Percentiles rank a stretch among this genome's conserved stretches.
These are phyloP conservation scores for Chloromonas sp. DNA, from an alignment of 163 green algal species.

Conservation along the genomic window DNA sequence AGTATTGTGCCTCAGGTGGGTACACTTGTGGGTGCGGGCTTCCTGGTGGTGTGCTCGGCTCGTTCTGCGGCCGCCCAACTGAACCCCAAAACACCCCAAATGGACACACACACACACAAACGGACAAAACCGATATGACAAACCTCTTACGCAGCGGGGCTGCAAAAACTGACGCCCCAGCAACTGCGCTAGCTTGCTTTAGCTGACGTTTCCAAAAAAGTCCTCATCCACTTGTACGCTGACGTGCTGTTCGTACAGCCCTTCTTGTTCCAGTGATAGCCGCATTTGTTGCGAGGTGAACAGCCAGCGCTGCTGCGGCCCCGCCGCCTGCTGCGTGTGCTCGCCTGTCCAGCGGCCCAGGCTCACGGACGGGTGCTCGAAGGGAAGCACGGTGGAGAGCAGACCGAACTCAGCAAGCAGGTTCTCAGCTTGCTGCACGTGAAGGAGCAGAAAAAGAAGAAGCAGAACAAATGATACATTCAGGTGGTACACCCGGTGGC, in stretches of 20 bases:
- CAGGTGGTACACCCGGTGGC: background rate
- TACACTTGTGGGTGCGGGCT: too few species aligned
- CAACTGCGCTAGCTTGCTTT: too few species aligned
- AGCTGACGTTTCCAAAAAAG: conserved; percentile 58
- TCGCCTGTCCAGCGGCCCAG: background rate
- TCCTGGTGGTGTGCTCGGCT: too few species aligned
- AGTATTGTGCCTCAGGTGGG: too few species aligned
- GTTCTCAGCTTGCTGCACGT: conserved; percentile 28
- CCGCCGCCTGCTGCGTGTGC: background rate
- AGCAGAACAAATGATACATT: background rate
- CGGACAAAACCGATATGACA: too few species aligned
- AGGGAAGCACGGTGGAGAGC: conserved; percentile 29
- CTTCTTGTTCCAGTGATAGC: conserved; percentile 49
- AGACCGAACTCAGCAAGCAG: conserved; percentile 54
- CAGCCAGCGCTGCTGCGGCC: conserved; percentile 31
- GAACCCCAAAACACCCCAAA: too few species aligned
- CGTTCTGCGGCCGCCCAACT: too few species aligned
- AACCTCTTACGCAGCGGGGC: too few species aligned
- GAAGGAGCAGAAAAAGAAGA: background rate
- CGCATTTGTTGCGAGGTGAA: conserved; percentile 53
- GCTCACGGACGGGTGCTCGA: background rate
- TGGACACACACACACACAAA: too few species aligned
- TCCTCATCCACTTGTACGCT: conserved; percentile 63
- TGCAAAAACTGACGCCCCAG: too few species aligned
- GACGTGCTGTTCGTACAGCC: conserved; percentile 54